Percentiles rank a stretch among this genome's conserved stretches.
Evolutionary conservation across 139 green algal species (phyloP).

Genomic region (Chlamydomonas sphaeroides): DNA sequence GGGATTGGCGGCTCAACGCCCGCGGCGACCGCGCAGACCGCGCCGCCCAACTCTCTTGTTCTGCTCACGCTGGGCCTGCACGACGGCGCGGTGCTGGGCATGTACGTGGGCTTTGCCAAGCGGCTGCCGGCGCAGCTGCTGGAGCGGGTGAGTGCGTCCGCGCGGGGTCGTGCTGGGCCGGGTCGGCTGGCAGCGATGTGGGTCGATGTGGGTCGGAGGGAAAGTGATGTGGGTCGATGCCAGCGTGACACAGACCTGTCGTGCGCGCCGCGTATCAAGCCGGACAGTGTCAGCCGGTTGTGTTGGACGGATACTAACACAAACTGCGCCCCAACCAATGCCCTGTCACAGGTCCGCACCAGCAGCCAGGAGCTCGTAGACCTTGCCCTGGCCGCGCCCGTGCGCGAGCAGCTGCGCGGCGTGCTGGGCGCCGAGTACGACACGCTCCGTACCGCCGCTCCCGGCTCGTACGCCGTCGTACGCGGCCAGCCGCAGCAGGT

Average conservation of each 20-base stretch:
- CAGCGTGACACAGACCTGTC: no score
- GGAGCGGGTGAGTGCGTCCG: no score
- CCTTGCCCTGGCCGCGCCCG: neutral
- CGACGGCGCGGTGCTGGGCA: constrained; percentile 1
- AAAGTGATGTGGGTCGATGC: no score
- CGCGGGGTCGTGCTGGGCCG: no score
- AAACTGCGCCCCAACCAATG: no score
- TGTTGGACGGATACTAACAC: no score
- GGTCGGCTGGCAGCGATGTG: no score
- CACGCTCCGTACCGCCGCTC: neutral
- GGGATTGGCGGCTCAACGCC: no score
- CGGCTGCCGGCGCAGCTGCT: constrained; percentile 21
- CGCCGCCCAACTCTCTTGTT: constrained; percentile 3
- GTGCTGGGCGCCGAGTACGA: neutral
- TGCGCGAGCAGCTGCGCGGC: neutral
- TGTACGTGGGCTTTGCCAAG: constrained; percentile 20
- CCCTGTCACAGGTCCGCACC: constrained; percentile 1
- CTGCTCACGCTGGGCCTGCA: neutral
- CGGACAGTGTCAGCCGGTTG: no score
- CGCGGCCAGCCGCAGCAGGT: neutral
- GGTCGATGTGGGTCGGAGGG: no score
- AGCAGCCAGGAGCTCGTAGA: constrained; percentile 28
- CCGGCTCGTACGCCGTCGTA: constrained; percentile 19
- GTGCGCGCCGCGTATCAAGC: no score
- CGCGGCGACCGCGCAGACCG: no score